Evolutionary conservation across 176 grass and related monocot genomes (phyloP), one percentile per base, ranked within the genome.

Genomic region (Paspalum notatum): DNA sequence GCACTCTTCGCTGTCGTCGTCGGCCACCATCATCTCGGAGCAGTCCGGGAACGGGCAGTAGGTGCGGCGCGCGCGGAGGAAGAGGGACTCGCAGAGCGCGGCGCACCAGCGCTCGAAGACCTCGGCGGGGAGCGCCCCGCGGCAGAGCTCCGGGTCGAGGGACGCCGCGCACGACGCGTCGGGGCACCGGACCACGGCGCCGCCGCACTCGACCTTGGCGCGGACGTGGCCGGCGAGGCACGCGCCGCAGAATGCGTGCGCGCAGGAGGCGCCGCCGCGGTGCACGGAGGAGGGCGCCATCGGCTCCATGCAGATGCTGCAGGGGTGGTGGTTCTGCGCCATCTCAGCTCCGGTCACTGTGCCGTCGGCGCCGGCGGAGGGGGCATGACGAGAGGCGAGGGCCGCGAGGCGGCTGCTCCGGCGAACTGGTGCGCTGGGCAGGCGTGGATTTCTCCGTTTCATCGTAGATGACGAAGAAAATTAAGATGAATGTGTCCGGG

Each of bases 1-100:
- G 22, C 52, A 57, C 10, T 55, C 53, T 26, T 59, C 68, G 37
- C 6, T 27, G 9, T 41, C 75, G 16, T 25, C 66, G 66, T 94
- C 86, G 2, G 70, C 56, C 52, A 89, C 37, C 78, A 92, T 79
- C 48, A 91, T 61, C 72, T 70, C 83, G 7, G 92, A 94, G 78
- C 90, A 94, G 51, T 89, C 90, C 73, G 57, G 84, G 69, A 89
- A 98, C 1, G 95, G 92, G 83, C 92, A 98, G 82, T 89, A 87
- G 7, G 45, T 21, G 80, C 59, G 82, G 22, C 56, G 53, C 13
- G 64, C 63, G 14, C 27, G 69, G 22, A 75, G 74, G 51, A 90
- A 26, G 63, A 82, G 67, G 32, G 88, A 59, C 84, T 98, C 87
- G 48, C 80, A 89, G 9, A 89, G 79, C 62, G 81, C 84, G 6